Evolutionary conservation across 345 rosid species (phyloP), one percentile per base, ranked within the genome.

Genomic region (Hevea brasiliensis): DNA sequence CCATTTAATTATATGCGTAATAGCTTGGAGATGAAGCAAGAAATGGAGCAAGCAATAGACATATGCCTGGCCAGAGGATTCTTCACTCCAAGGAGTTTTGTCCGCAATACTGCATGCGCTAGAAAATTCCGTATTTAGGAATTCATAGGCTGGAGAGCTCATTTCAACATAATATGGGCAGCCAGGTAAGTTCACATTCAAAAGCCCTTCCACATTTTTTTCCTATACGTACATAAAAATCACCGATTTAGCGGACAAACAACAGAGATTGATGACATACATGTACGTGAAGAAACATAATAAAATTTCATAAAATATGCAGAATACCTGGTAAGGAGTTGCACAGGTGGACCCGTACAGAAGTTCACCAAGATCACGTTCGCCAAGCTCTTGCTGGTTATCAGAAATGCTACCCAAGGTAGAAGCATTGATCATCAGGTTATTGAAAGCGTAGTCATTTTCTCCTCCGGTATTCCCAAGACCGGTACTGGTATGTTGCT

Each of bases 1-100:
- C n/a, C n/a, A n/a, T n/a, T n/a, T n/a, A n/a, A n/a, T n/a, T n/a
- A n/a, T n/a, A n/a, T n/a, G n/a, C n/a, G n/a, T n/a, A n/a, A n/a
- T n/a, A n/a, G n/a, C n/a, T n/a, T n/a, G n/a, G n/a, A n/a, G n/a
- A n/a, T n/a, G n/a, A n/a, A n/a, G n/a, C n/a, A n/a, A n/a, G n/a
- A n/a, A n/a, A n/a, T n/a, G n/a, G n/a, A 41, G 14, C 3, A 60
- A 50, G 42, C 29, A 61, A 32, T 64, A 9, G 14, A 57, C 58
- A n/a, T n/a, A 73, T 76, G 62, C 85, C 85, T 76, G 74, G 27
- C 29, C 42, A 67, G 72, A 66, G 32, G 74, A 18, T 56, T 55
- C 79, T 35, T 62, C 65, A n/a, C n/a, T n/a, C n/a, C n/a, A n/a
- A 40, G 68, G 59, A 11, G 51, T 24, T 35, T 23, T 32, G 6